Base-by-base conservation (phyloP, 495 filamentous ascomycete genomes). In the Penicillium maclennaniae region DNA sequence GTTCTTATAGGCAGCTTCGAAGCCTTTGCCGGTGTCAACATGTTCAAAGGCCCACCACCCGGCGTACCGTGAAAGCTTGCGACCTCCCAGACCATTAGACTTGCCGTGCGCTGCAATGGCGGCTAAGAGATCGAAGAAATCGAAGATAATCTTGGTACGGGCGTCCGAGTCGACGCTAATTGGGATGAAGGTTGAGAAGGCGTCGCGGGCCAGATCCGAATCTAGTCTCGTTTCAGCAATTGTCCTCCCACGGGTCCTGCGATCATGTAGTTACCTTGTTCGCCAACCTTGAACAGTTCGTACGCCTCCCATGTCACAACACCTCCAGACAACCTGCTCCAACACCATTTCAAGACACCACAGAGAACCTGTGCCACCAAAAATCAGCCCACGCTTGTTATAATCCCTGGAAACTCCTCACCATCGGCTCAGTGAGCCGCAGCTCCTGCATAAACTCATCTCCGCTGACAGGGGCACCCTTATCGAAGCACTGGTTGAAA, bases 41-140 rank as follows among this genome's bases (percentile, higher is more conserved):
- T 93, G 88, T 62, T 96, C 95, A 69, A 98, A 98, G 0, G 93
- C 92, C 93, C 93, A 98, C 93, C 93, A 98, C 50, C 92, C 91
- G 26, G 95, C 93, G 74, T 96, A 87, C 52, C 93, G 81, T 6
- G 93, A 97, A 34, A 98, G 78, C 69, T 98, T 97, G 44, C 95
- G 81, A 6, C 95, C 93, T 46, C 91, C 90, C 53, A 97, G 80
- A 8, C 93, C 93, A 71, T 98, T 98, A 12, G 80, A 86, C 71
- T 97, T 97, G 36, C 88, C 89, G 63, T 96, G 88, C 2, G 85
- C 85, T 2, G 85, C 83, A 55, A 87, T 76, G 0, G 95, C 91
- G 23, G 92, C 84, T 27, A 98, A 78, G 7, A 98, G 81, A 60
- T 97, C 92, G 72, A 97, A 98, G 70, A 97, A 97, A 68, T 95